Evolutionary conservation across 352 stramenopile species (phyloP), one percentile per base, ranked within the genome.

Genomic region (Pythium dissotocum): DNA sequence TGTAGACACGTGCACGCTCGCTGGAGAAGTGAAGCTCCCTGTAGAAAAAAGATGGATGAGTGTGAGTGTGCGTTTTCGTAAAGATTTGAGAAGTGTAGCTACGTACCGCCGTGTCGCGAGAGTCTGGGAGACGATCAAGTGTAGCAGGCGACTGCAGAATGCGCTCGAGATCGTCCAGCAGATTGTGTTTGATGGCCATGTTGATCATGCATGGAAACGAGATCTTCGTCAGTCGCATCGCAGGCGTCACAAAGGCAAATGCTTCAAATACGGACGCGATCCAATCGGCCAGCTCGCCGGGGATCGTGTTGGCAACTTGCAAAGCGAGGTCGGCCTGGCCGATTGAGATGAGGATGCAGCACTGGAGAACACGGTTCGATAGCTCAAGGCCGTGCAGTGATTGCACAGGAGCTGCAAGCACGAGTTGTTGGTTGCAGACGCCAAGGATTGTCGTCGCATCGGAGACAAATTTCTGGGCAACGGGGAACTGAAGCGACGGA

Each of bases 11-110:
- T 77, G 35, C 79, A 91, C 6, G 69, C 78, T 0, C 76, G 78
- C 53, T 94, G 85, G 28, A 91, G 82, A 1, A 87, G 58, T 16
- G 85, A 91, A 0, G 76, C 63, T 0, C 85, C 85, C 85, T 93
- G 30, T 6, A 38, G 1, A 16, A 57, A 10, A 63, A 13, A 28
- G 33, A 42, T 16, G 13, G 28, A 21, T 33, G 1, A 57, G 51
- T 57, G 51, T 6, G 4, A 26, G 24, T 33, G 26, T 60, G 53
- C 13, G 12, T 9, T 38, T 6, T 38, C 6, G 33, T 38, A 6
- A 38, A 38, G 33, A 38, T 38, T 24, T 24, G 21, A 42, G 16
- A 18, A 18, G 40, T 4, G 16, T 4, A 12, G 40, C 4, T 24
- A 63, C 68, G 30, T 67, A 91, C 85, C 58, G 77, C 77, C 4